A percentile compares a stretch with the other conserved stretches of the same genome.
Evolutionary conservation across 129 eudicot genomes (phyloP).

Genomic region (Arctium lappa): DNA sequence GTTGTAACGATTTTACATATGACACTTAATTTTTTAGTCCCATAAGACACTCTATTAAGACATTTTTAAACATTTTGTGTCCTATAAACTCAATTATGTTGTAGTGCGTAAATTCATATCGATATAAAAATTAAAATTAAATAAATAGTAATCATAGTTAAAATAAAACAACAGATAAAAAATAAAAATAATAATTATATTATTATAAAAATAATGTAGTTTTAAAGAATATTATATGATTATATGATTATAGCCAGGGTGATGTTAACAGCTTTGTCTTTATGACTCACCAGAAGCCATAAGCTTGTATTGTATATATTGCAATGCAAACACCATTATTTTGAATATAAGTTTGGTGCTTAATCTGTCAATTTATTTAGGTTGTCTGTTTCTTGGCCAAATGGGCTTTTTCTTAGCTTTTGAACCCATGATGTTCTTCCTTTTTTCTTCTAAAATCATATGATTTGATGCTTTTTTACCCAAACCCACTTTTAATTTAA

Average conservation of each 20-base stretch:
- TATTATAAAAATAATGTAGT: not conserved
- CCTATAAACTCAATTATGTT: too few relatives aligned
- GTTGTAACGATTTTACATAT: too few relatives aligned
- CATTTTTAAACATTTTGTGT: too few relatives aligned
- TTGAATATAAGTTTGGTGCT: constrained; percentile 24
- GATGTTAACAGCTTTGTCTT: constrained; percentile 21
- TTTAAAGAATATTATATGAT: not conserved
- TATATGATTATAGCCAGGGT: constrained; percentile 6
- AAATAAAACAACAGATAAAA: too few relatives aligned
- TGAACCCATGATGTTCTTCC: constrained; percentile 29
- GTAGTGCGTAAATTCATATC: too few relatives aligned
- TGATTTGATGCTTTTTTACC: constrained; percentile 31
- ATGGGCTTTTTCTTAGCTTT: constrained; percentile 33
- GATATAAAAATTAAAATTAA: not conserved
- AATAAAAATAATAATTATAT: not conserved
- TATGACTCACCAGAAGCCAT: not conserved
- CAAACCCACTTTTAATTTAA: constrained; percentile 21
- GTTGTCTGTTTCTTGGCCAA: constrained; percentile 34
- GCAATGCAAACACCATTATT: constrained; percentile 17
- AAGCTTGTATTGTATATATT: constrained; percentile 9
- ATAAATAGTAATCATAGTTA: too few relatives aligned
- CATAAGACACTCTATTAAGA: too few relatives aligned
- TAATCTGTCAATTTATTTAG: constrained; percentile 34
- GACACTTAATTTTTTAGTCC: too few relatives aligned
- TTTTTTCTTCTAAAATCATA: constrained; percentile 21